Evolutionary conservation across 164 flowering plant species (phyloP), one percentile per base, ranked within the genome.

Genomic region (Buxus sempervirens): DNA sequence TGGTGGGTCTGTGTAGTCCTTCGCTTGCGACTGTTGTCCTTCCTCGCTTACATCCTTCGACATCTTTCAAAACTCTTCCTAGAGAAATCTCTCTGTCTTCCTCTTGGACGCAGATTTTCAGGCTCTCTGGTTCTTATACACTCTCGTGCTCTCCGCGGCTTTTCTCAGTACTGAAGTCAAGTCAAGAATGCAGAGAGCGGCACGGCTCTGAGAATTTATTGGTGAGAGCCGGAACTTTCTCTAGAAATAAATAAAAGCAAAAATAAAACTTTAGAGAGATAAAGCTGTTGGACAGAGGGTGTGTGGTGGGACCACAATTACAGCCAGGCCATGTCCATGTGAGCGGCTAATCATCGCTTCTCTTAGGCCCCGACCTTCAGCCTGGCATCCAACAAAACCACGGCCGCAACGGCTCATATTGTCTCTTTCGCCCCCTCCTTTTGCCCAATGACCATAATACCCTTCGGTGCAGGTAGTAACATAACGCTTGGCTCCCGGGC

Each of bases 1-100:
- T 27, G 85, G 85, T 65, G 81, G 85, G 67, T 82, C 85, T 3
- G 5, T 14, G 67, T 82, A 82, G 70, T 82, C 85, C 66, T 75
- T 84, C 49, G 77, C 80, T 54, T 70, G 79, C 36, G 63, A 65
- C 9, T 22, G 57, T 13, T 65, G 70, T n/a, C 55, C 72, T 59
- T 77, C 82, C 19, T 73, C 80, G 23, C 55, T 63, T 58, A 73
- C 83, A 48, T 82, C 85, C 72, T 82, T 82, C 42, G 82, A 25
- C 85, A 82, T 82, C 38, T 63, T 73, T 10, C 9, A 45, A 38
- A n/a, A 45, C n/a, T n/a, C n/a, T n/a, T n/a, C n/a, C n/a, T n/a
- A n/a, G n/a, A n/a, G n/a, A n/a, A n/a, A n/a, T n/a, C 6, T 28
- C 26, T n/a, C 19, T n/a, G 24, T 48, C 13, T 53, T 63, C 36